Conservation (phyloP, 106 monocot species). For the Platanthera zijinensis region DNA sequence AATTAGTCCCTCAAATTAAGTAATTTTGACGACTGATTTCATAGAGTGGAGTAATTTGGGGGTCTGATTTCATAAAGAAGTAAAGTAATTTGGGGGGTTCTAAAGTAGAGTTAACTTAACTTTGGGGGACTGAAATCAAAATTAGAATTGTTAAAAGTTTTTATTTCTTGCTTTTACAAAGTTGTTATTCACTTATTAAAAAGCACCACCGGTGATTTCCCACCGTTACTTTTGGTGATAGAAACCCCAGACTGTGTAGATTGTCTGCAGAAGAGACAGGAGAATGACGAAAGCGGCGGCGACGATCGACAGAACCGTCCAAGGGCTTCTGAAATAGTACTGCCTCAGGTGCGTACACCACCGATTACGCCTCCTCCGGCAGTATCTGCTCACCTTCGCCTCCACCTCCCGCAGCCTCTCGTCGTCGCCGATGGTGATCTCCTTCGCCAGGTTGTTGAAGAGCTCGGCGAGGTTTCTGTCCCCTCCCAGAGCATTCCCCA, state of each 20-base stretch:
- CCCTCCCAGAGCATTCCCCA: constrained; percentile 22
- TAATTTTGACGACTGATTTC: too few species aligned
- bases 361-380: not conserved
- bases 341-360: constrained; percentile 2
- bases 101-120: too few species aligned
- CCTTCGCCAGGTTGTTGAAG: constrained; percentile 21
- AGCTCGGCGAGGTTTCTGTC: constrained; percentile 16
- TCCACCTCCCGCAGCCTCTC: not conserved
- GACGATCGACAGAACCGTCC: not conserved
- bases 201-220: too few species aligned
- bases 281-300: constrained; percentile 1
- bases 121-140: too few species aligned
- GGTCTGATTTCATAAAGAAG: too few species aligned
- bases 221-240: too few species aligned
- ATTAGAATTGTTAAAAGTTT: too few species aligned
- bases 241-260: not conserved
- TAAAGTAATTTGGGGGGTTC: too few species aligned
- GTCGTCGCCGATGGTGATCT: not conserved
- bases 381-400: not conserved
- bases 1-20: too few species aligned
- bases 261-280: not conserved
- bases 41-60: too few species aligned
- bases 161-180: too few species aligned
- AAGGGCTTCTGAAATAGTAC: constrained; percentile 8
- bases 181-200: too few species aligned